Evolutionary conservation across 345 rosid species (phyloP).

Genomic region (Eucalyptus regnans): DNA sequence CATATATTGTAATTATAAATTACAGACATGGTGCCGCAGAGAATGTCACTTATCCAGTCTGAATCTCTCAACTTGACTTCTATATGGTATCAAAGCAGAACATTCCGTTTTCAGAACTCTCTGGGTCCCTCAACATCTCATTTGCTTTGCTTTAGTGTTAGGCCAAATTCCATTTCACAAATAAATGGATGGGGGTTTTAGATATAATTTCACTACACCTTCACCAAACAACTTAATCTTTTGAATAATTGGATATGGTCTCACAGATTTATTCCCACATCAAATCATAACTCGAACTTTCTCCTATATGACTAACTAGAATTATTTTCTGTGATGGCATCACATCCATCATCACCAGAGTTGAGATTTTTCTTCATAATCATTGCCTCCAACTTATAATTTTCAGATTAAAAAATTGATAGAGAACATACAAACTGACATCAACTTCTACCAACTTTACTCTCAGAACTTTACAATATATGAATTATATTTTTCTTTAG

Average conservation of each 20-base stretch:
- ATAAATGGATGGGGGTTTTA: neutral
- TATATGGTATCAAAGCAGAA: neutral
- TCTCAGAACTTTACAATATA: neutral
- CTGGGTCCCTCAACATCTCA: neutral
- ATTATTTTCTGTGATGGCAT: neutral
- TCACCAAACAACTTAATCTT: neutral
- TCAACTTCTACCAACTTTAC: neutral
- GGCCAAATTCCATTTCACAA: neutral
- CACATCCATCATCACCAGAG: neutral
- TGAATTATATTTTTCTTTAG: neutral
- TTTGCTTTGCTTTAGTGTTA: neutral
- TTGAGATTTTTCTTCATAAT: neutral
- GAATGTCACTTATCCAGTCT: neutral
- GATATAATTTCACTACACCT: neutral
- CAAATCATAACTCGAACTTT: neutral
- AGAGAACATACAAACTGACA: neutral
- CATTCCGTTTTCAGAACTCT: neutral
- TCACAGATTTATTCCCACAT: neutral
- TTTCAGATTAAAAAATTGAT: neutral
- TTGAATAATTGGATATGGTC: neutral
- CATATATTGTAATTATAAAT: neutral
- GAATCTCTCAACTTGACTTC: neutral
- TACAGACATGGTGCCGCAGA: neutral
- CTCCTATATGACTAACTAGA: neutral
- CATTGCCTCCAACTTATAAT: neutral